Conservation (phyloP, 495 filamentous ascomycete genomes). For the Penicillium turbatum region DNA sequence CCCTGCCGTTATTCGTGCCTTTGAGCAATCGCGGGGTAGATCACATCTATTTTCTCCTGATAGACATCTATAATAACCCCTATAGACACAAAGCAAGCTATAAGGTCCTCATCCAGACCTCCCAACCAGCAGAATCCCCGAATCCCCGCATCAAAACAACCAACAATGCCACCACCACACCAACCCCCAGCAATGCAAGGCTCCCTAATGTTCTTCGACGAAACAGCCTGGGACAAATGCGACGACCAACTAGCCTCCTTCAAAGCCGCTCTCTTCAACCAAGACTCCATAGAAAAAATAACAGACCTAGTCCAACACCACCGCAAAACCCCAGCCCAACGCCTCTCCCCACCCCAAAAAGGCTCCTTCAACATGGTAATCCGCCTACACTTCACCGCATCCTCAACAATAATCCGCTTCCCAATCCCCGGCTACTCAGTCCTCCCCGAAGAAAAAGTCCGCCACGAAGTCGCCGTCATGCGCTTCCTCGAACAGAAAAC, state of each 20-base stretch:
- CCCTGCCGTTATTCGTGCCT: not conserved
- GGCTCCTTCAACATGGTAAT: constrained; percentile 7
- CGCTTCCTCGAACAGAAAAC: constrained; percentile 35
- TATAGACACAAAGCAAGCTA: no score
- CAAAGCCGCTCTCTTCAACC: not conserved
- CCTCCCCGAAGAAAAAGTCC: constrained; percentile 33
- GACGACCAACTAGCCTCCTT: not conserved
- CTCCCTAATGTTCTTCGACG: constrained; percentile 7
- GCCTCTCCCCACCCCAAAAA: constrained; percentile 1
- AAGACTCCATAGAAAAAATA: not conserved
- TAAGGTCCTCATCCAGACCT: no score
- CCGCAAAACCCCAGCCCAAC: not conserved
- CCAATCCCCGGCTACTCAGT: constrained; percentile 15
- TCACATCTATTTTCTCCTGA: no score
- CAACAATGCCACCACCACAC: not conserved
- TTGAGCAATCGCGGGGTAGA: not conserved
- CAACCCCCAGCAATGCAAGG: not conserved
- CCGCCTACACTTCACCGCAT: not conserved
- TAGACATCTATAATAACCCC: not conserved
- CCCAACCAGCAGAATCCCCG: no score
- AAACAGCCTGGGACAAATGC: not conserved
- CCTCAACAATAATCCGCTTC: not conserved
- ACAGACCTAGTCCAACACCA: not conserved
- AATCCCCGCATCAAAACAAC: not conserved
- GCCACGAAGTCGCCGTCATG: constrained; percentile 37